These are phyloP conservation scores for Halocafeteria seosinensis DNA, from an alignment of 108 stramenopile genomes.

Conservation along the genomic window DNA sequence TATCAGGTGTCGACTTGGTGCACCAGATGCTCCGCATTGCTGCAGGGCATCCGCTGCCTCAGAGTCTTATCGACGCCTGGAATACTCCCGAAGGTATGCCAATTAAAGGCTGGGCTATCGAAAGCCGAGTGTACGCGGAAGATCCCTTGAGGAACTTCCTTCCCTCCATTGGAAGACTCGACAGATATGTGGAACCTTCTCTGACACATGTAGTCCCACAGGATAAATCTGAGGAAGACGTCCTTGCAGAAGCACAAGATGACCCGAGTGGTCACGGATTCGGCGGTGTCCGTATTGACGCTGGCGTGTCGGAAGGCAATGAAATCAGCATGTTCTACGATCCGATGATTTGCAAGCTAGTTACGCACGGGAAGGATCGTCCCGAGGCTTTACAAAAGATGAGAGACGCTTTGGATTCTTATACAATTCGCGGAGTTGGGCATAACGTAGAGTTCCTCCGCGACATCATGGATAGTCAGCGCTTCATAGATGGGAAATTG, in stretches of 20 bases:
- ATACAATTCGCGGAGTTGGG: constrained; percentile 67
- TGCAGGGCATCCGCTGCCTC: constrained; percentile 40
- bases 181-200: constrained; percentile 25
- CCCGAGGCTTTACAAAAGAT: constrained; percentile 50
- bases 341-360: constrained; percentile 86
- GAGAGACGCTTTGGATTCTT: constrained; percentile 57
- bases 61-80: constrained; percentile 37
- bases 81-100: background rate
- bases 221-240: constrained; percentile 30
- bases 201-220: constrained; percentile 37
- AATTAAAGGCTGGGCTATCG: constrained; percentile 19
- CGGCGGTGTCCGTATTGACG: constrained; percentile 58
- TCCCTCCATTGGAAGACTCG: constrained; percentile 54
- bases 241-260: constrained; percentile 4
- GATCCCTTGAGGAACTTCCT: constrained; percentile 80
- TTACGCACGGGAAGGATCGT: constrained; percentile 39
- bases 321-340: constrained; percentile 76
- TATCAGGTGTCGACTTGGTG: constrained; percentile 71
- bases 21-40: constrained; percentile 73
- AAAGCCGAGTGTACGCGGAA: constrained; percentile 90
- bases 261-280: constrained; percentile 8
- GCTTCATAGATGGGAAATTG: constrained; percentile 56
- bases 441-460: constrained; percentile 67
- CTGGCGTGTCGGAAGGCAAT: constrained; percentile 64
- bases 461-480: constrained; percentile 51